Base-by-base conservation (phyloP, 2,329 filamentous ascomycete genomes). In the Colletotrichum siamense region DNA sequence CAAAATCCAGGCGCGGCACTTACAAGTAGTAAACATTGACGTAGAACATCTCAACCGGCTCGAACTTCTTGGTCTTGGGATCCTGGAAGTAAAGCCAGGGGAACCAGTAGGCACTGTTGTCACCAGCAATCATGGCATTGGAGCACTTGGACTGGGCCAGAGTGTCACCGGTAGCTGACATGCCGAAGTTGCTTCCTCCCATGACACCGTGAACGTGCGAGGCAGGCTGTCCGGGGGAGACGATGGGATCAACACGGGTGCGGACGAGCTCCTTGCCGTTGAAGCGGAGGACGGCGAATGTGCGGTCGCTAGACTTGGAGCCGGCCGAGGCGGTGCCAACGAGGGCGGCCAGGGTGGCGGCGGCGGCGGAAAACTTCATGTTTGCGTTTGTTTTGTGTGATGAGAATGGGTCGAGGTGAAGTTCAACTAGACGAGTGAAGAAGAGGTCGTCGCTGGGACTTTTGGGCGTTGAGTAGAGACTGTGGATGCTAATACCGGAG, bases 1-100 rank as follows among this genome's bases (percentile, higher is more conserved):
- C 9, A 16, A 32, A 26, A n/a, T 81, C 28, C 8, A 32, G 67
- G 52, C 69, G 12, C 16, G 39, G 57, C 26, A 80, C 88, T 83
- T 82, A 91, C 90, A 94, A 93, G 86, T 96, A 96, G 87, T 97
- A 97, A 77, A 91, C 91, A 81, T 93, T 93, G 90, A 94, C 92
- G 82, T 95, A 95, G 81, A 93, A 92, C 77, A 94, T 86, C 61
- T 92, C 88, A 22, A 96, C 94, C 44, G 89, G 88, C 83, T 93
- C 91, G 79, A 95, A 91, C 68, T 88, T 89, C 65, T 90, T 91
- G 78, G 92, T 91, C 79, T 89, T 86, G 80, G 91, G 89, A 78
- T 94, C 90, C 79, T 89, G 86, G 84, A 93, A 95, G 85, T 93
- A 96, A 4, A 96, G 86, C 32, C 88, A 87, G 2, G 95, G 94